phyloP scores from a whole-genome alignment of 257 asterid genomes.

The Paraleonurus japonicus region DNA sequence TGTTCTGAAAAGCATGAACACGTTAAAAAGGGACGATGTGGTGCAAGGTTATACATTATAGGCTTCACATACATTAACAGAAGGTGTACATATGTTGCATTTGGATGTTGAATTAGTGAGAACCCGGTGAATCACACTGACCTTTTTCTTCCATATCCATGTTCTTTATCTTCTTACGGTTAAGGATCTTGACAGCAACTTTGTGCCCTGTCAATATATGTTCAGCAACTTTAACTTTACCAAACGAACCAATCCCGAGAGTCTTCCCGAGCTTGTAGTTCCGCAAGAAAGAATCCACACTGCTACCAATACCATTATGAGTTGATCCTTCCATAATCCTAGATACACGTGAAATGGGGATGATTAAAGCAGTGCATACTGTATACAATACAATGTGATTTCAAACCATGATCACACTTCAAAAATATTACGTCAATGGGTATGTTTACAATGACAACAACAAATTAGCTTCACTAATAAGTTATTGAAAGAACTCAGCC shows the following conservation, averaged over 20 bases:
- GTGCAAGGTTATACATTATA: background rate
- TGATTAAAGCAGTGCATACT: background rate
- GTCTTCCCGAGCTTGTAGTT: slow-evolving; percentile 92
- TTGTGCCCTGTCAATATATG: slow-evolving; percentile 80
- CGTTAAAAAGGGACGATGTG: background rate
- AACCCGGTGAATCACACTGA: slow-evolving; percentile 19
- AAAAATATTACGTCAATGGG: background rate
- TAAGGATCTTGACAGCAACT: slow-evolving; percentile 89
- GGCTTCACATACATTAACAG: slow-evolving; percentile 15
- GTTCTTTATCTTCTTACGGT: slow-evolving; percentile 77
- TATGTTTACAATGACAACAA: background rate
- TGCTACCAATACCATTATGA: slow-evolving; percentile 44
- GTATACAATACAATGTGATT: background rate
- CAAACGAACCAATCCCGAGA: slow-evolving; percentile 88
- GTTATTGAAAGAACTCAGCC: slow-evolving; percentile 1
- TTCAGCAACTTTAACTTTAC: slow-evolving; percentile 86
- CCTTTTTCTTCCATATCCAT: slow-evolving; percentile 99
- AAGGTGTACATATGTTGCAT: slow-evolving; percentile 36
- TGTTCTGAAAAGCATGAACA: background rate
- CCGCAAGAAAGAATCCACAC: slow-evolving; percentile 63
- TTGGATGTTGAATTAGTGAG: slow-evolving; percentile 9
- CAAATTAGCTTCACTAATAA: slow-evolving; percentile 9
- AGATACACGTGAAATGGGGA: background rate
- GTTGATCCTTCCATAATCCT: slow-evolving; percentile 66
- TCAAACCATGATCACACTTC: slow-evolving; percentile 4